A percentile compares a stretch with the other conserved stretches of the same genome.
These are phyloP conservation scores for Solanum chilense DNA, from an alignment of 257 asterid genomes.

Conservation along the genomic window DNA sequence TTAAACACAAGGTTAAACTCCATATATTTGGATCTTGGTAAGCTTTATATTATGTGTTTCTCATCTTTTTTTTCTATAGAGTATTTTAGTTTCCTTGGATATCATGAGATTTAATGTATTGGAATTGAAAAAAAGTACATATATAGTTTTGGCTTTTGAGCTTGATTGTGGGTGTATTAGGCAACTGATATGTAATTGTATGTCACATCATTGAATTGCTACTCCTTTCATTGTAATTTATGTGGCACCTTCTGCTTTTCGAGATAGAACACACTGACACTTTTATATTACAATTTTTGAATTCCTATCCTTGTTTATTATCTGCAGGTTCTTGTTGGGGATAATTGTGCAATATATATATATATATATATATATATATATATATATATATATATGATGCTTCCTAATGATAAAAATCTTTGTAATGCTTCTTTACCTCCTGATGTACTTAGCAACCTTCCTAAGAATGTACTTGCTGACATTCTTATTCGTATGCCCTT, in stretches of 20 bases:
- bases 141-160: no score
- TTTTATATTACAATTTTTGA: not conserved
- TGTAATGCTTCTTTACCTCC: not conserved
- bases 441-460: not conserved
- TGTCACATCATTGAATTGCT: not conserved
- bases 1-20: not conserved
- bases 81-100: no score
- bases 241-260: not conserved
- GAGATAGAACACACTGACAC: not conserved
- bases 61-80: not conserved
- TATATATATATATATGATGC: not conserved
- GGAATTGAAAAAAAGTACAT: no score
- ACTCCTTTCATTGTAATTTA: not conserved
- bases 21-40: not conserved
- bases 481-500: not conserved
- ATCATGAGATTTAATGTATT: no score
- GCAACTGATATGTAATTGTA: no score
- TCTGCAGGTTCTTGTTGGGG: no score
- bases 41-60: not conserved
- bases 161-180: no score
- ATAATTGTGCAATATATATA: no score
- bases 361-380: no score
- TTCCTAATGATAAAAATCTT: not conserved
- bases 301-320: no score
- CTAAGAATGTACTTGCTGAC: not conserved